Conservation (phyloP, 495 filamentous ascomycete genomes). For the Talaromyces ruber region DNA sequence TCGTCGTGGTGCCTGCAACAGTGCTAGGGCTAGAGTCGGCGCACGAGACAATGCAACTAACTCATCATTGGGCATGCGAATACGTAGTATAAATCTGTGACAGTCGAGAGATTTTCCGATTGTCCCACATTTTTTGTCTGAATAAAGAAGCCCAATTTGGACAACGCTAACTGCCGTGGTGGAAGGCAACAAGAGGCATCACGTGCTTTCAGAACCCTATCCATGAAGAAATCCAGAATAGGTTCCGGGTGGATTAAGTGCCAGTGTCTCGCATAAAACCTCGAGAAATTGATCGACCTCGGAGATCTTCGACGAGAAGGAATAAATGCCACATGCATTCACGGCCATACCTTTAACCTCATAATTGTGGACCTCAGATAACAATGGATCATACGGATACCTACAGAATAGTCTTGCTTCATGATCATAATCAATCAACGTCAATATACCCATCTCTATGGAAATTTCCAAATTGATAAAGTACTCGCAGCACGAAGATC, state of each 20-base stretch:
- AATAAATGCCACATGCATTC: background rate
- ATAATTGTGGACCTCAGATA: background rate
- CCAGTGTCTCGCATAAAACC: too few relatives aligned
- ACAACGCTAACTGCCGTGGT: too few relatives aligned
- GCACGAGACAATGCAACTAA: background rate
- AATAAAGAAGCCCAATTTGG: background rate
- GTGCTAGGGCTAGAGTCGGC: background rate
- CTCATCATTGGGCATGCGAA: background rate
- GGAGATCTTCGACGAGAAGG: background rate
- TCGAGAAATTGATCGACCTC: background rate
- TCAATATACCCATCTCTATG: conserved; percentile 1
- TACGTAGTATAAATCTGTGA: background rate
- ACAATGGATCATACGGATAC: background rate
- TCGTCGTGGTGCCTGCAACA: background rate
- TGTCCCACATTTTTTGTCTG: background rate
- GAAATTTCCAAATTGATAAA: background rate
- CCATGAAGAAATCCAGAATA: background rate
- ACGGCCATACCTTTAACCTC: background rate
- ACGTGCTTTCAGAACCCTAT: background rate
- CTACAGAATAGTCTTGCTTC: background rate
- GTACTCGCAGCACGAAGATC: background rate
- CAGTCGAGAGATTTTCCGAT: background rate
- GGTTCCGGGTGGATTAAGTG: too few relatives aligned
- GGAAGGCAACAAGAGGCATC: background rate
- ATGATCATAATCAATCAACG: background rate